A percentile compares a stretch with the other conserved stretches of the same genome.
phyloP scores from a whole-genome alignment of 495 filamentous ascomycete species.

The Aspergillus affinis region DNA sequence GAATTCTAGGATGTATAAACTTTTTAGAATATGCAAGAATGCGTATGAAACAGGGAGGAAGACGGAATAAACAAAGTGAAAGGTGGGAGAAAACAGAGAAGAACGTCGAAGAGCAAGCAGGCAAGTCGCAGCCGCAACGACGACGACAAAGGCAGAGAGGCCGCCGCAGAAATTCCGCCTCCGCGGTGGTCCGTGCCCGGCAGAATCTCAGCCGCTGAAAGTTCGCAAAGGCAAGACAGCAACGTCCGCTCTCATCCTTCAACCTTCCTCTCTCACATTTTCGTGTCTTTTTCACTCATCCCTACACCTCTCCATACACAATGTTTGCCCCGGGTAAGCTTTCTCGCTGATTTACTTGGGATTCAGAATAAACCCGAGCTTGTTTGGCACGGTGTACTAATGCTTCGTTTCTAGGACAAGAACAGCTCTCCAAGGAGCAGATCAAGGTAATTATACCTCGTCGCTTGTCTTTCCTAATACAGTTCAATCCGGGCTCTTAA shows the following conservation, averaged over 20 bases:
- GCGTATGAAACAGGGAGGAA: conserved; percentile 5
- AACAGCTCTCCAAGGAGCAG: conserved; percentile 50
- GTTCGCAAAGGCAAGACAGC: not conserved
- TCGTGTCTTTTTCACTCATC: not conserved
- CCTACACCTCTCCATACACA: conserved; percentile 19
- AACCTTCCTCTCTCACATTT: conserved; percentile 7
- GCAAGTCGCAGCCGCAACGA: not conserved
- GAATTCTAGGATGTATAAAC: not conserved
- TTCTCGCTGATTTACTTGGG: not conserved
- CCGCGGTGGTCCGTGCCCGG: conserved; percentile 20
- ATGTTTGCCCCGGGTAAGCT: conserved; percentile 49
- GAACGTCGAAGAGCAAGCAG: not conserved
- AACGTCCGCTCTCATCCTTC: conserved; percentile 2
- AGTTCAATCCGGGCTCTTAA: not conserved
- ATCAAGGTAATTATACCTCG: conserved; percentile 33
- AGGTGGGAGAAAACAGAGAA: conserved; percentile 6
- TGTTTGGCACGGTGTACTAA: not conserved
- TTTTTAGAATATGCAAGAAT: not conserved
- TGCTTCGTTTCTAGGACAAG: conserved; percentile 30
- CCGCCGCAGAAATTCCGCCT: conserved; percentile 19
- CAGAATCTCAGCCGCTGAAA: conserved; percentile 14
- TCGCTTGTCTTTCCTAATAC: not conserved
- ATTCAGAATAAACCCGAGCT: not conserved
- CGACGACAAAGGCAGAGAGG: not conserved
- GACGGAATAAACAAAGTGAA: not conserved